Evolutionary conservation across 2,329 filamentous ascomycete genomes (phyloP).

Genomic region (Xylaria sp.): DNA sequence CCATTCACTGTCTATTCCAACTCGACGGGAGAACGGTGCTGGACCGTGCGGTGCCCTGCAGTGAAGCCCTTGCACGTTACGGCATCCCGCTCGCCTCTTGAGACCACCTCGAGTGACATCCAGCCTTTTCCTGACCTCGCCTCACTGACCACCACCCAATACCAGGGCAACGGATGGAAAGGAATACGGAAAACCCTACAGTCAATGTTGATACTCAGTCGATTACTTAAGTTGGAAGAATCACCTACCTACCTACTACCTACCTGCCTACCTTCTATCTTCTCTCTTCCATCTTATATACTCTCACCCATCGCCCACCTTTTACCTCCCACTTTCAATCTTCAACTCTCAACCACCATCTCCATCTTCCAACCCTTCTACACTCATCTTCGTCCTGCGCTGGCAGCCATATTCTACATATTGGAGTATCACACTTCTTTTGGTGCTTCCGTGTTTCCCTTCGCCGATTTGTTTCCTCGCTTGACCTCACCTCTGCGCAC

Average conservation of each 20-base stretch:
- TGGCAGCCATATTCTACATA: background rate
- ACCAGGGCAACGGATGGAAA: background rate
- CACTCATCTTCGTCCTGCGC: background rate
- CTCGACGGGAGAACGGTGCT: constrained; percentile 4
- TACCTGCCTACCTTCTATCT: background rate
- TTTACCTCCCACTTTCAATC: background rate
- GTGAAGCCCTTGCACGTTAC: constrained; percentile 12
- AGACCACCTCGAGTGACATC: constrained; percentile 1
- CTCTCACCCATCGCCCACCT: background rate
- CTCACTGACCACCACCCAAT: constrained; percentile 7
- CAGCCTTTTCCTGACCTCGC: background rate
- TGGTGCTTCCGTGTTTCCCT: constrained; percentile 21
- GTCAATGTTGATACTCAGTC: background rate
- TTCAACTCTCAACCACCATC: background rate
- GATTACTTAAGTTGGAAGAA: background rate
- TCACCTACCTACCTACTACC: background rate
- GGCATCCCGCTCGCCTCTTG: constrained; percentile 20
- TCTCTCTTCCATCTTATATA: background rate
- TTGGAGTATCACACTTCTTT: background rate
- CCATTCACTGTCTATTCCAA: constrained; percentile 9
- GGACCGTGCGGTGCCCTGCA: constrained; percentile 12
- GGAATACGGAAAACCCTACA: background rate
- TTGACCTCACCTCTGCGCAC: constrained; percentile 1
- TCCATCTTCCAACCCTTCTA: background rate
- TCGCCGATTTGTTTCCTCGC: constrained; percentile 9